Conservation (phyloP, 371 early-diverging fungal species). For the Apophysomyces variabilis region DNA sequence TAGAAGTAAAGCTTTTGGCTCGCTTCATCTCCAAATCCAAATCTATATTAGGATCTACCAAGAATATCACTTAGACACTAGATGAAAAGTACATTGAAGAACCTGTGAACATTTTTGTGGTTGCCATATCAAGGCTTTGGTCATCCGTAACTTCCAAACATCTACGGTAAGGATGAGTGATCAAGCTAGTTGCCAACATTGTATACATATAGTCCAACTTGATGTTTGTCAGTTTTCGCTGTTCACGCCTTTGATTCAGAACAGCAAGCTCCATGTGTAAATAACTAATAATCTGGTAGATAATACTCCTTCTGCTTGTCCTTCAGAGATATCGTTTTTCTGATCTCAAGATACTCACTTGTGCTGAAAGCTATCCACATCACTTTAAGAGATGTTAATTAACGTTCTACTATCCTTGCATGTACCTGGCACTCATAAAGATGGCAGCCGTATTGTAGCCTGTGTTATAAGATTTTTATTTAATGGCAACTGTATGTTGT, state of each 20-base stretch:
- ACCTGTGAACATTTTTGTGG: conserved; percentile 14
- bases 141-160: conserved; percentile 21
- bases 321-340: neutral
- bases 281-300: conserved; percentile 13
- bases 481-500: neutral
- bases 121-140: conserved; percentile 17
- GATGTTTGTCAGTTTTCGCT: conserved; percentile 4
- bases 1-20: neutral
- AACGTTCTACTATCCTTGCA: neutral
- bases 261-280: conserved; percentile 11
- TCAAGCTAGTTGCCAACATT: neutral
- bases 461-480: neutral
- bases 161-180: neutral
- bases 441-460: conserved; percentile 15
- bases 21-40: conserved; percentile 15
- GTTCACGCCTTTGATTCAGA: conserved; percentile 12
- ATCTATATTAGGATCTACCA: conserved; percentile 10
- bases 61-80: too few species aligned
- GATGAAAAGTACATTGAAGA: conserved; percentile 4
- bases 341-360: neutral
- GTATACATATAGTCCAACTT: conserved; percentile 20
- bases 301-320: conserved; percentile 13
- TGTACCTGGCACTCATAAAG: conserved; percentile 1
- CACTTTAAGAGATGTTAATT: neutral
- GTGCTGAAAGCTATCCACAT: neutral